phyloP scores from a whole-genome alignment of 345 rosid species.

The Populus deltoides region DNA sequence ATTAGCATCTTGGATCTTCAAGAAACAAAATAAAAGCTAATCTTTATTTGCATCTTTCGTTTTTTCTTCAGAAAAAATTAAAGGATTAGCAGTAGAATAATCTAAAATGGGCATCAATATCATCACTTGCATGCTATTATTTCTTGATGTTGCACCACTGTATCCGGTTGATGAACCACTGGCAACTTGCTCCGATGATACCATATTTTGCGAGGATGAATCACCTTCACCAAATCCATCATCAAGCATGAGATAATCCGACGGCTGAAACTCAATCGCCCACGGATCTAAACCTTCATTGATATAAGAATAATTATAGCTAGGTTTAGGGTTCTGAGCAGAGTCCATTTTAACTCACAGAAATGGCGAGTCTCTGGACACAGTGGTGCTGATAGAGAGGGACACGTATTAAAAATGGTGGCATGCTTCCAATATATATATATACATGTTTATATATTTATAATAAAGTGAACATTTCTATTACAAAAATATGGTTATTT shows the following conservation, averaged over 20 bases:
- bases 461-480: background rate
- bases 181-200: slow-evolving; percentile 32
- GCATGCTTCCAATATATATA: background rate
- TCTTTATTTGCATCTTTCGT: no score
- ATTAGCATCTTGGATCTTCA: background rate
- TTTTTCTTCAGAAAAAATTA: background rate
- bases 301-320: background rate
- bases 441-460: slow-evolving; percentile 1
- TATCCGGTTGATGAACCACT: slow-evolving; percentile 21
- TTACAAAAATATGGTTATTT: background rate
- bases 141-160: slow-evolving; percentile 29
- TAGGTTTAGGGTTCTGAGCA: slow-evolving; percentile 49
- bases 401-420: background rate
- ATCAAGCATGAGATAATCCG: slow-evolving; percentile 39
- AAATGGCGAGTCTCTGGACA: slow-evolving; percentile 4
- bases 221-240: slow-evolving; percentile 24
- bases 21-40: background rate
- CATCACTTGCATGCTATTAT: slow-evolving; percentile 42
- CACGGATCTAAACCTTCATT: slow-evolving; percentile 14
- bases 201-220: slow-evolving; percentile 30
- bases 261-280: slow-evolving; percentile 35
- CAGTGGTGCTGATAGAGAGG: background rate
- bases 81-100: background rate
- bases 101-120: background rate
- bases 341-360: slow-evolving; percentile 38